A percentile compares a stretch with the other conserved stretches of the same genome.
These are phyloP conservation scores for Ascochyta pisi DNA, from an alignment of 2,329 filamentous ascomycete genomes.

Conservation along the genomic window DNA sequence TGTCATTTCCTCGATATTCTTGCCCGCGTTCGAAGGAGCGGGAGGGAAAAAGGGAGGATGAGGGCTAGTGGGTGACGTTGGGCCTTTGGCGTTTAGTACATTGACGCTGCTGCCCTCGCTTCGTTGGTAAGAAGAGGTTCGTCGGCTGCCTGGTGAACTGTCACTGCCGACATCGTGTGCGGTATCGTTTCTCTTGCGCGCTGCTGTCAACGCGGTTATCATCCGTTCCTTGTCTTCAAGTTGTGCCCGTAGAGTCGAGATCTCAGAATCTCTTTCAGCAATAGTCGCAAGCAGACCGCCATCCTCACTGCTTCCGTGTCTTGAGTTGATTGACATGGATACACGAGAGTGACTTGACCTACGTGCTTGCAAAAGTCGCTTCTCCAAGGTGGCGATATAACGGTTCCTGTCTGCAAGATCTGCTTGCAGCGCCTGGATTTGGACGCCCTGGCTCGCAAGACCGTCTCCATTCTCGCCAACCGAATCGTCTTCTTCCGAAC, in stretches of 20 bases:
- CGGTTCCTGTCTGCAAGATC: conserved; percentile 96
- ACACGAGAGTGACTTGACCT: conserved; percentile 88
- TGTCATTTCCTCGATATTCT: conserved; percentile 90
- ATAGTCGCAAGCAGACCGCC: conserved; percentile 75
- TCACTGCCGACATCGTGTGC: conserved; percentile 64
- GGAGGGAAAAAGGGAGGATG: conserved; percentile 24
- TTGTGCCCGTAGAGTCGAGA: conserved; percentile 84
- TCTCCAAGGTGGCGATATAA: conserved; percentile 93
- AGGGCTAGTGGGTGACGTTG: conserved; percentile 34
- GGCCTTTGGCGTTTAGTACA: conserved; percentile 33
- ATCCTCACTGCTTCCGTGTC: conserved; percentile 75
- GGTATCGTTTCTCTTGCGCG: conserved; percentile 82
- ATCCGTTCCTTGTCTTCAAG: conserved; percentile 96
- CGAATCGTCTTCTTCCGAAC: conserved; percentile 56
- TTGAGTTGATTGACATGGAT: conserved; percentile 74
- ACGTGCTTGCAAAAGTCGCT: conserved; percentile 86
- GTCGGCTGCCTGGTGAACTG: conserved; percentile 44
- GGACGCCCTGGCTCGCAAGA: conserved; percentile 79
- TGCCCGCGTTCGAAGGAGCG: conserved; percentile 50
- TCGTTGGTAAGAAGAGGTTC: conserved; percentile 44
- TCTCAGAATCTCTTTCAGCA: conserved; percentile 90
- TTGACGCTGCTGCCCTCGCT: conserved; percentile 42
- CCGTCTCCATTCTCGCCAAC: conserved; percentile 86
- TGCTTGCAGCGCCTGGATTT: conserved; percentile 90
- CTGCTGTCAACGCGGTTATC: conserved; percentile 83